Base-by-base conservation (phyloP, 495 filamentous ascomycete genomes). In the Pseudoneurospora amorphoporcata region DNA sequence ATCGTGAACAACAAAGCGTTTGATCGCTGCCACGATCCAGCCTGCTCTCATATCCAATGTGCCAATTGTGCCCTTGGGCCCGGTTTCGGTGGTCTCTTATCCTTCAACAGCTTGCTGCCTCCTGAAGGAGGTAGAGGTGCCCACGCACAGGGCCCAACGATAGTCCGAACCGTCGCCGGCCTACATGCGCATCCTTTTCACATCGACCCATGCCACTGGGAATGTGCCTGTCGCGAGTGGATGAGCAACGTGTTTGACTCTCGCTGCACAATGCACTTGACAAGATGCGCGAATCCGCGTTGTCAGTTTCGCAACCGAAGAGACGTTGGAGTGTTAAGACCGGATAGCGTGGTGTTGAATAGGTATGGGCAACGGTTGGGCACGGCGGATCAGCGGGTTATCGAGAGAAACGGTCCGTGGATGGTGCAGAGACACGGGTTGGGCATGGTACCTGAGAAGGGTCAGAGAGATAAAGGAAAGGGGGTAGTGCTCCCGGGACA, bases 201-300 rank as follows among this genome's bases (percentile, higher is more conserved):
- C 23, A n/a, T 80, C n/a, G 77, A 80, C 53, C 76, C 77, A 1
- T 71, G 70, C 10, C 68, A 73, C 19, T 80, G 79, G 79, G 77
- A 77, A 68, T 80, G 79, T n/a, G 17, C 10, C 4, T 79, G 77
- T 43, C 74, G 77, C 5, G 79, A 80, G 71, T 80, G 79, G 77
- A 35, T 29, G 16, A 29, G 69, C 12, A 80, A 80, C 45, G 40
- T 39, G 23, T 75, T 80, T 35, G 68, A 76, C 16, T 68, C 39
- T 14, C 29, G 65, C 8, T 69, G 75, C 7, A 39, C 45, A 9
- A 12, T 76, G 35, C 75, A 69, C 8, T 12, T 72, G 47, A 76
- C 73, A 16, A 35, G 35, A 16, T 79, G 76, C n/a, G 35, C 17
- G 42, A 72, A 73, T 8, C 69, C 37, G 35, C 65, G 69, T 8